phyloP scores from a whole-genome alignment of 805 yeast species.

The Candida succiphila region DNA sequence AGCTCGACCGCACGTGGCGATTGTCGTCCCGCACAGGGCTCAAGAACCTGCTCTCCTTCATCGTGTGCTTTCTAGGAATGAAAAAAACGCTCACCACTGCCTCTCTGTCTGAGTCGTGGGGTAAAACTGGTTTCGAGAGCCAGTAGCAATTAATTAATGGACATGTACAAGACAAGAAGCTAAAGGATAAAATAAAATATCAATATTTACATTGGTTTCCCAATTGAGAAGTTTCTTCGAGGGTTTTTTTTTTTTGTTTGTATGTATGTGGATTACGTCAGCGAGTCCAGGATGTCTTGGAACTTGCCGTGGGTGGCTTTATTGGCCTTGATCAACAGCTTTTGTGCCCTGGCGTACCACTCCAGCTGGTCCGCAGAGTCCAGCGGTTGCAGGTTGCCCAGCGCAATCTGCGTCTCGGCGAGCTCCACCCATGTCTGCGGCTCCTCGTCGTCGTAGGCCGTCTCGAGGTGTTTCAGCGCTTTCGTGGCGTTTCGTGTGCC shows the following conservation, averaged over 20 bases:
- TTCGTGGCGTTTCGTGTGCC: too few relatives aligned
- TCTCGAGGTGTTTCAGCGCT: conserved; percentile 49
- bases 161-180: too few relatives aligned
- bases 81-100: too few relatives aligned
- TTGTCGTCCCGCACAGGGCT: too few relatives aligned
- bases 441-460: conserved; percentile 59
- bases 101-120: too few relatives aligned
- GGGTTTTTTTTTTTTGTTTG: not conserved
- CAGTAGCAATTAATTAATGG: too few relatives aligned
- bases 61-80: too few relatives aligned
- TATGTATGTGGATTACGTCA: not conserved
- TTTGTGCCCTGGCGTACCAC: conserved; percentile 61
- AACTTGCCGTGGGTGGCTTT: conserved; percentile 72
- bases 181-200: too few relatives aligned
- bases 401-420: conserved; percentile 77
- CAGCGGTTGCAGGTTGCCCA: conserved; percentile 64
- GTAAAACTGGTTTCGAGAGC: too few relatives aligned
- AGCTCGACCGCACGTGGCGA: too few relatives aligned
- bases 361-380: conserved; percentile 61
- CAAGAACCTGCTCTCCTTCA: too few relatives aligned
- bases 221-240: not conserved
- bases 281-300: conserved; percentile 40
- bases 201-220: too few relatives aligned
- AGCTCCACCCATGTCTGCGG: conserved; percentile 76
- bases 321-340: conserved; percentile 58